Percentiles rank a stretch among this genome's conserved stretches.
phyloP scores from a whole-genome alignment of 768 basidiomycete genomes.

The Kockovaella imperatae region DNA sequence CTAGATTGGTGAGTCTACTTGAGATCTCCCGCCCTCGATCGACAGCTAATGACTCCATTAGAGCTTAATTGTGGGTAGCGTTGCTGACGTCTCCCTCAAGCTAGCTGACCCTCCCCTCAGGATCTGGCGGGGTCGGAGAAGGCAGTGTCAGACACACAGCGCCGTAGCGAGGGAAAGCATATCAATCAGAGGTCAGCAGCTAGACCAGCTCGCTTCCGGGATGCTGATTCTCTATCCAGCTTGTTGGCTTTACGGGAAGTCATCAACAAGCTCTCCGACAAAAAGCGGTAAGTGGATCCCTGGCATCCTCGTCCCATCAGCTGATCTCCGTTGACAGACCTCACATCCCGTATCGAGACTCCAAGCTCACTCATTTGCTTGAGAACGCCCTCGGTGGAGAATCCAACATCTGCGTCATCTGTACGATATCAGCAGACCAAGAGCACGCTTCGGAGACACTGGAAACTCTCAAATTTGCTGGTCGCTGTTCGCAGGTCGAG shows the following conservation, averaged over 20 bases:
- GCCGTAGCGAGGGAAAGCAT: constrained; percentile 44
- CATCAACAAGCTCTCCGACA: constrained; percentile 43
- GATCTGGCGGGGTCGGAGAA: constrained; percentile 46
- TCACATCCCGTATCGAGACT: constrained; percentile 45
- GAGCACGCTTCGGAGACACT: constrained; percentile 43
- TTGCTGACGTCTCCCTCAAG: background rate
- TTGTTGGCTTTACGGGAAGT: constrained; percentile 37
- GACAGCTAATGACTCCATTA: background rate
- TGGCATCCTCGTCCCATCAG: background rate
- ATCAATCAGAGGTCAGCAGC: constrained; percentile 45
- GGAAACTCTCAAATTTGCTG: constrained; percentile 45
- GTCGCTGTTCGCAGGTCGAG: constrained; percentile 43
- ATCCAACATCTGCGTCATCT: constrained; percentile 46
- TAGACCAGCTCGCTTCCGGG: too few relatives aligned
- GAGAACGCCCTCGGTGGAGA: constrained; percentile 45
- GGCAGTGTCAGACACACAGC: constrained; percentile 42
- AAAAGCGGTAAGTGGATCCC: constrained; percentile 21
- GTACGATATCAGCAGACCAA: constrained; percentile 43
- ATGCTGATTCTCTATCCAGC: constrained; percentile 13
- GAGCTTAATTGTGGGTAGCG: constrained; percentile 1
- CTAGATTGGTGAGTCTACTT: constrained; percentile 31
- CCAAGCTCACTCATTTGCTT: constrained; percentile 45
- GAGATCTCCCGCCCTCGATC: background rate
- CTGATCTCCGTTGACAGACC: constrained; percentile 5
- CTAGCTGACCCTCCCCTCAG: constrained; percentile 12